These are phyloP conservation scores for Liquidambar formosana DNA, from an alignment of 164 flowering plant species.

Conservation along the genomic window DNA sequence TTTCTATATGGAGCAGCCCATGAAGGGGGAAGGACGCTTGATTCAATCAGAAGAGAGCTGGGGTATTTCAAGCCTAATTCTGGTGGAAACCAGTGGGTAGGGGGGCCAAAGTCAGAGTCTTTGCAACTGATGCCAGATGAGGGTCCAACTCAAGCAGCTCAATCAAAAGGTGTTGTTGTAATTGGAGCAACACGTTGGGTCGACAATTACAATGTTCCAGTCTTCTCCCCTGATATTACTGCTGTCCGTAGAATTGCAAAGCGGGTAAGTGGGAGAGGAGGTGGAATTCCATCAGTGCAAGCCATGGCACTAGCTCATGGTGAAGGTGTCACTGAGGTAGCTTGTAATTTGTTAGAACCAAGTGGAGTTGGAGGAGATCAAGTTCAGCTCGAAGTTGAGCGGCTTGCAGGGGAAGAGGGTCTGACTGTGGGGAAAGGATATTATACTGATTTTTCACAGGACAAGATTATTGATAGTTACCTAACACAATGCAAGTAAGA, in stretches of 20 bases:
- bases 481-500: conserved; percentile 19
- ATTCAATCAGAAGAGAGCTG: conserved; percentile 55
- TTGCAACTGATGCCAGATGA: conserved; percentile 49
- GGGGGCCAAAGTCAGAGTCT: conserved; percentile 37
- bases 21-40: conserved; percentile 47
- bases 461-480: conserved; percentile 48
- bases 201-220: conserved; percentile 70
- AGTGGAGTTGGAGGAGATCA: conserved; percentile 42
- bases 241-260: conserved; percentile 56
- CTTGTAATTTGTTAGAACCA: conserved; percentile 72
- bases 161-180: conserved; percentile 52
- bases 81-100: conserved; percentile 49
- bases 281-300: conserved; percentile 71
- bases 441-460: conserved; percentile 61
- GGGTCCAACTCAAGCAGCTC: conserved; percentile 48
- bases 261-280: conserved; percentile 63
- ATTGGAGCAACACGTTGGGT: conserved; percentile 70
- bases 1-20: conserved; percentile 74
- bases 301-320: conserved; percentile 72
- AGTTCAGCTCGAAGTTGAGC: conserved; percentile 67
- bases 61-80: conserved; percentile 71
- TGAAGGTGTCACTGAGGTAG: conserved; percentile 53
- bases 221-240: conserved; percentile 44
- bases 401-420: conserved; percentile 51
- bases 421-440: conserved; percentile 64